These are phyloP conservation scores for Seminavis robusta DNA, from an alignment of 108 stramenopile species.

Conservation along the genomic window DNA sequence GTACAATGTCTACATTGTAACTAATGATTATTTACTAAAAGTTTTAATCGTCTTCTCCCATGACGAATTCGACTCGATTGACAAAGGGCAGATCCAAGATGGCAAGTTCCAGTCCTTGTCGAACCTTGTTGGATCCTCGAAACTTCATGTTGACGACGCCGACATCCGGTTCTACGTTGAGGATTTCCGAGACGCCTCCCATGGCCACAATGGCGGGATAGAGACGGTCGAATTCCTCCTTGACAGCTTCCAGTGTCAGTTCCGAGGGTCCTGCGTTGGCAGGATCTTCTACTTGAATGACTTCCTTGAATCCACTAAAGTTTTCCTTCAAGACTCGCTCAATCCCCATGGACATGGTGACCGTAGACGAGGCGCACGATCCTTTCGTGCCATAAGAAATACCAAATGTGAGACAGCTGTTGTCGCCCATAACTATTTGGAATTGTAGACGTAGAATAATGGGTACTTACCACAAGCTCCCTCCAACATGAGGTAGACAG, in stretches of 20 bases:
- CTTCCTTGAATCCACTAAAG: conserved; percentile 57
- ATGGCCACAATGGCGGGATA: conserved; percentile 75
- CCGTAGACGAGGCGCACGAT: conserved; percentile 76
- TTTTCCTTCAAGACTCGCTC: conserved; percentile 92
- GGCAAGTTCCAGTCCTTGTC: conserved; percentile 78
- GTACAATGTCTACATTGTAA: no score
- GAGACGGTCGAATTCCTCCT: conserved; percentile 67
- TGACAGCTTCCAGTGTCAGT: conserved; percentile 55
- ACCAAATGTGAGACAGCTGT: not conserved
- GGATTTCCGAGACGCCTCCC: conserved; percentile 71
- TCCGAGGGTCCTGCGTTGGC: conserved; percentile 42
- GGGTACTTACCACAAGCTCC: conserved; percentile 98
- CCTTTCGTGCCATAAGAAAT: no score
- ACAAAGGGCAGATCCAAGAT: no score
- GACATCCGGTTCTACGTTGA: conserved; percentile 50
- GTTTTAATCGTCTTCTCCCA: no score
- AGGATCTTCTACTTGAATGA: conserved; percentile 62
- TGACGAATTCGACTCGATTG: no score
- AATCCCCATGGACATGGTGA: conserved; percentile 99
- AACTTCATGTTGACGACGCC: conserved; percentile 78
- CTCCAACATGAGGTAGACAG: conserved; percentile 82
- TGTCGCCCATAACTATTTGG: no score
- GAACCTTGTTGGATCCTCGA: conserved; percentile 68
- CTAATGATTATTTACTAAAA: no score
- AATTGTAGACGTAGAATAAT: conserved; percentile 50